Conservation (phyloP, 805 yeast genomes). For the Lipomyces mesembrius region DNA sequence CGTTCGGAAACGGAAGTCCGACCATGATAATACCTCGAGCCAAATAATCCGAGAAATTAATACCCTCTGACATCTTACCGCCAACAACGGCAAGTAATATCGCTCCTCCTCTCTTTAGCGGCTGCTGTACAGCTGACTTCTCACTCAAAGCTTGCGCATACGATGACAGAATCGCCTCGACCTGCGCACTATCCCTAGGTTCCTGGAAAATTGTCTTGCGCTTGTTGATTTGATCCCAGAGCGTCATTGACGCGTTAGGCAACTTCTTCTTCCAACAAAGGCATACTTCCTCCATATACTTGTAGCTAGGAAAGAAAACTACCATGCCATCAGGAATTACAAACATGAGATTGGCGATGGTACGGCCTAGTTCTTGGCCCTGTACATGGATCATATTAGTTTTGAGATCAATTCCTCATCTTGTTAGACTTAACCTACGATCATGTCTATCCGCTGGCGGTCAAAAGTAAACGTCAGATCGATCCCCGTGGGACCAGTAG, state of each 20-base stretch:
- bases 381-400: neutral
- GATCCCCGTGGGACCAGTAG: conserved; percentile 39
- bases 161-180: conserved; percentile 54
- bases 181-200: conserved; percentile 50
- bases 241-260: conserved; percentile 25
- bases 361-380: conserved; percentile 52
- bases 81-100: conserved; percentile 84
- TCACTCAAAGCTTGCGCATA: conserved; percentile 54
- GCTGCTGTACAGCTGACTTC: conserved; percentile 10
- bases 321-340: conserved; percentile 77
- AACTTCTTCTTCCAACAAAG: conserved; percentile 55
- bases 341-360: conserved; percentile 51
- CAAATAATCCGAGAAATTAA: conserved; percentile 83
- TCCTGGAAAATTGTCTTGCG: conserved; percentile 58
- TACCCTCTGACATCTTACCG: conserved; percentile 91
- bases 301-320: conserved; percentile 83
- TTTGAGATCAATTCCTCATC: conserved; percentile 3
- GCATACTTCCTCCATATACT: conserved; percentile 61
- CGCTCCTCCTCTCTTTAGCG: conserved; percentile 56
- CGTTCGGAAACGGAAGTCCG: conserved; percentile 89
- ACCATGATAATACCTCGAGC: conserved; percentile 86
- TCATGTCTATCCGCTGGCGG: conserved; percentile 54
- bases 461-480: conserved; percentile 71
- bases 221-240: conserved; percentile 42
- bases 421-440: conserved; percentile 48